Evolutionary conservation across 2,329 filamentous ascomycete species (phyloP).

Genomic region (Aureobasidium sp.): DNA sequence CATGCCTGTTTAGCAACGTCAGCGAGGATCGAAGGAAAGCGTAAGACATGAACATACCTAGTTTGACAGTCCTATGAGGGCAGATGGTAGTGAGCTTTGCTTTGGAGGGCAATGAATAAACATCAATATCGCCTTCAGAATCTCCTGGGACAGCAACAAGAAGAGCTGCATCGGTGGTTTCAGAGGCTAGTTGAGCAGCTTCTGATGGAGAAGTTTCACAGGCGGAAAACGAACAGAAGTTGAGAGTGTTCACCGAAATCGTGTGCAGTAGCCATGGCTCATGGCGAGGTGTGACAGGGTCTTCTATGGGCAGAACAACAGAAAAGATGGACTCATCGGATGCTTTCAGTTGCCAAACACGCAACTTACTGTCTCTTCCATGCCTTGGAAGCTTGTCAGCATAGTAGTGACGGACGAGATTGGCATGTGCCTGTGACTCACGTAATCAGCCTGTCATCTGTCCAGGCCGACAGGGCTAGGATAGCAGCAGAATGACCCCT

Average conservation of each 20-base stretch:
- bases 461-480: constrained; percentile 67
- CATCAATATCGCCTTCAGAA: constrained; percentile 57
- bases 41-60: constrained; percentile 30
- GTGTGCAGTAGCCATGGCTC: constrained; percentile 82
- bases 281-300: constrained; percentile 40
- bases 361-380: constrained; percentile 78
- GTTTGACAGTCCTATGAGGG: constrained; percentile 38
- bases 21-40: constrained; percentile 38
- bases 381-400: constrained; percentile 53
- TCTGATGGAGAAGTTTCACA: constrained; percentile 33
- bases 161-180: constrained; percentile 27
- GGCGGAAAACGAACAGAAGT: constrained; percentile 80
- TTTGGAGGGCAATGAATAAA: constrained; percentile 75
- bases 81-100: constrained; percentile 56
- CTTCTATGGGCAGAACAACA: constrained; percentile 63
- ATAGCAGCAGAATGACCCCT: constrained; percentile 72
- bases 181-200: background rate
- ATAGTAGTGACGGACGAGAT: background rate
- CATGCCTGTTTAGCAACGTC: constrained; percentile 59
- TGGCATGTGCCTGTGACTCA: constrained; percentile 43
- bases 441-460: constrained; percentile 70
- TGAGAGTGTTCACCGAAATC: constrained; percentile 83
- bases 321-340: constrained; percentile 59
- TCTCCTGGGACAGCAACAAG: constrained; percentile 68
- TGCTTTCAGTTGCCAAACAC: constrained; percentile 69